phyloP scores from a whole-genome alignment of 2,329 filamentous ascomycete genomes.

The Calonectria pteridis region DNA sequence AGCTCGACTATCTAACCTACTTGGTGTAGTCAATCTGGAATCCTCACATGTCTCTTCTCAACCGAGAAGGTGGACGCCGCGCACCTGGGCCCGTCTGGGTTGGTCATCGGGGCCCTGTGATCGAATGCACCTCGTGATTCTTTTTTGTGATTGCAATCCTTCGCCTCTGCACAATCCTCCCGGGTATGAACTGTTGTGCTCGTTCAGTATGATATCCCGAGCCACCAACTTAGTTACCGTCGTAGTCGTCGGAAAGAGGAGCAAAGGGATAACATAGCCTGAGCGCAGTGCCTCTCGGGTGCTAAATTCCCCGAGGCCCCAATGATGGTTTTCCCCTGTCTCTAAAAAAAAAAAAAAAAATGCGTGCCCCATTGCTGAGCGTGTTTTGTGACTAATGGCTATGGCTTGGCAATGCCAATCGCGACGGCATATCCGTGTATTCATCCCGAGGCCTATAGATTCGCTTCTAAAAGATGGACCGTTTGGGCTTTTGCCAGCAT shows the following conservation, averaged over 20 bases:
- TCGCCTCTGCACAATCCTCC: not conserved
- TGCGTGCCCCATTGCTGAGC: not conserved
- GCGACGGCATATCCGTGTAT: not conserved
- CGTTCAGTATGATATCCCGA: not conserved
- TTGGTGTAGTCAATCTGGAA: not conserved
- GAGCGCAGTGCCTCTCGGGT: not conserved
- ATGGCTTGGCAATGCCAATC: not conserved
- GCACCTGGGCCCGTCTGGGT: not conserved
- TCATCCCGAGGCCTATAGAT: not conserved
- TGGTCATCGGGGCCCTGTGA: not conserved
- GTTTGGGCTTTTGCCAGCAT: not conserved
- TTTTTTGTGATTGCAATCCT: not conserved
- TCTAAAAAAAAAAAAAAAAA: not conserved
- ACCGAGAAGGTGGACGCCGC: not conserved
- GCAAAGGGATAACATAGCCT: not conserved
- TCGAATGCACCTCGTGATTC: not conserved
- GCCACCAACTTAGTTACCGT: not conserved
- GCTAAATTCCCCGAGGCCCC: not conserved
- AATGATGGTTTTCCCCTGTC: not conserved
- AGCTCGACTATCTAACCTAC: slow-evolving; percentile 1
- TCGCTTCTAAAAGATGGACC: not conserved
- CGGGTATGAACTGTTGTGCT: not conserved
- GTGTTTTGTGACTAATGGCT: not conserved
- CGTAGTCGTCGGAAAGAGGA: not conserved
- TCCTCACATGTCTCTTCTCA: not conserved